These are phyloP conservation scores for Geotrichum histeridarum DNA, from an alignment of 1,139 yeast genomes.

Conservation along the genomic window DNA sequence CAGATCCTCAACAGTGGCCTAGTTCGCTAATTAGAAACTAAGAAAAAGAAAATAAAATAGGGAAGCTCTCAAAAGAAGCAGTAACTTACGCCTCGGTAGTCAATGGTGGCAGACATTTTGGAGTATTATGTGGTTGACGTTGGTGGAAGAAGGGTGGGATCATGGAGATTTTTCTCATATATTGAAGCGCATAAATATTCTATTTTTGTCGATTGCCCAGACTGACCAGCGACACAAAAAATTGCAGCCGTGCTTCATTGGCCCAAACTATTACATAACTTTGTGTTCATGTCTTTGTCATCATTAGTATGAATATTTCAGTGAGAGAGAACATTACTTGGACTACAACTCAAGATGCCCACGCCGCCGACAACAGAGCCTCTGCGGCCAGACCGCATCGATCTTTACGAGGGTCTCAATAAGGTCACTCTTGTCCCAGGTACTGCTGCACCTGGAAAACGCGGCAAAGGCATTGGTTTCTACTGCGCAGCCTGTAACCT, in stretches of 20 bases:
- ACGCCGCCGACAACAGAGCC: not conserved
- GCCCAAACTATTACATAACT: too few species aligned
- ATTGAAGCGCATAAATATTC: too few species aligned
- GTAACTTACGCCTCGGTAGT: constrained; percentile 30
- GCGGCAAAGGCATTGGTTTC: constrained; percentile 74
- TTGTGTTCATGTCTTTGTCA: too few species aligned
- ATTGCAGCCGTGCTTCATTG: too few species aligned
- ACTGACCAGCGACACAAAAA: too few species aligned
- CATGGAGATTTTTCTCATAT: not conserved
- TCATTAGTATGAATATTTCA: too few species aligned
- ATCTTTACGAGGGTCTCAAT: constrained; percentile 43
- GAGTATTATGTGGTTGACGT: not conserved
- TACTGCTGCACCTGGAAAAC: constrained; percentile 43
- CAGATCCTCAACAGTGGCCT: constrained; percentile 57
- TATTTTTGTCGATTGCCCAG: too few species aligned
- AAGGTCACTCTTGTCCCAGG: constrained; percentile 44
- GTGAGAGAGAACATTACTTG: too few species aligned
- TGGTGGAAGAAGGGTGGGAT: not conserved
- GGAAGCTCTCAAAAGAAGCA: not conserved
- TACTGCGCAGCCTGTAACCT: constrained; percentile 74
- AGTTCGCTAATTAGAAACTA: not conserved
- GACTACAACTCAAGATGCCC: not conserved
- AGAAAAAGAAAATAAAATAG: not conserved
- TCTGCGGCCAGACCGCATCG: constrained; percentile 29
- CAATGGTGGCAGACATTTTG: constrained; percentile 14